Conservation (phyloP, 2,329 filamentous ascomycete genomes). For the Helotiales sp. region DNA sequence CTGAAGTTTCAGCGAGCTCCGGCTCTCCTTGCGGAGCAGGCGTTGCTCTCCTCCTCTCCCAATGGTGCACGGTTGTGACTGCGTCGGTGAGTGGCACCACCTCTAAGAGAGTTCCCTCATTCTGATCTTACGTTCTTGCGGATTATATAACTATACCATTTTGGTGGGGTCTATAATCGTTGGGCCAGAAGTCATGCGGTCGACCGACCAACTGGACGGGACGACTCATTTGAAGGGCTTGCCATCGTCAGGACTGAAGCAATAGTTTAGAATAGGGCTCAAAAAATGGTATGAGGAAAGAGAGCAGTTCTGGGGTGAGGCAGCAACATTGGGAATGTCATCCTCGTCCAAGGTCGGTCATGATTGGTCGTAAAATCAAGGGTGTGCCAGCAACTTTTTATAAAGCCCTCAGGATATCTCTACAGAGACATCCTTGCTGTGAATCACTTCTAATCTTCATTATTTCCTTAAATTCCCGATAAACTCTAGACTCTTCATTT, state of each 20-base stretch:
- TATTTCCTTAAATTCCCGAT: too few relatives aligned
- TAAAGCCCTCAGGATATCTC: background rate
- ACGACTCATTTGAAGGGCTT: too few relatives aligned
- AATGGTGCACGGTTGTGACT: too few relatives aligned
- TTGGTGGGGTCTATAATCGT: too few relatives aligned
- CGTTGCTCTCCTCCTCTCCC: background rate
- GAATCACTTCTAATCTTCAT: background rate
- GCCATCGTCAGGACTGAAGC: too few relatives aligned
- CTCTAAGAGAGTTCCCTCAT: background rate
- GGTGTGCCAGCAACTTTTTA: background rate
- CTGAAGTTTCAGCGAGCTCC: too few relatives aligned
- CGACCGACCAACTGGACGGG: too few relatives aligned
- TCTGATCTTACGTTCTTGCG: background rate
- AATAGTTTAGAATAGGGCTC: too few relatives aligned
- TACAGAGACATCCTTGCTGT: background rate
- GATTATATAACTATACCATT: too few relatives aligned
- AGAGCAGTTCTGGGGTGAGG: background rate
- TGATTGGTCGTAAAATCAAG: background rate
- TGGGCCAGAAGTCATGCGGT: too few relatives aligned
- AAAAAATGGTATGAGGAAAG: background rate
- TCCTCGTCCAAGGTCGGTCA: background rate
- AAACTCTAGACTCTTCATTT: too few relatives aligned
- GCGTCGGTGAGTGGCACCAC: background rate
- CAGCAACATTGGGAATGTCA: background rate
- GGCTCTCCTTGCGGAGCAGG: background rate